phyloP scores from a whole-genome alignment of 2,329 filamentous ascomycete species.

The Exophiala oligosperma region DNA sequence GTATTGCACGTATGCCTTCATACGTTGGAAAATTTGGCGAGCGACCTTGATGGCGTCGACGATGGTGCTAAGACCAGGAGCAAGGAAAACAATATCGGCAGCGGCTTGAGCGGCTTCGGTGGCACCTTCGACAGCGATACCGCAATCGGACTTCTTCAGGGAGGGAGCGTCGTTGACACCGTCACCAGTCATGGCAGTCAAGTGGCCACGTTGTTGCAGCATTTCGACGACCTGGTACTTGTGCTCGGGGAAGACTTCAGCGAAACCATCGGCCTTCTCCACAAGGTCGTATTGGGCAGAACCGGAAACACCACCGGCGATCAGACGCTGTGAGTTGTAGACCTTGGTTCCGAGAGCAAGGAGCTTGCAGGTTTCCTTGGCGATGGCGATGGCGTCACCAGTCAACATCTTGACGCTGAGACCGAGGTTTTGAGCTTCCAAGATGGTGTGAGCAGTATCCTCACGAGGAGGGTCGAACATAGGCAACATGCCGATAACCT shows the following conservation, averaged over 20 bases:
- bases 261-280: conserved; percentile 72
- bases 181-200: conserved; percentile 76
- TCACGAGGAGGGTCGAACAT: conserved; percentile 80
- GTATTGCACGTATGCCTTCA: conserved; percentile 77
- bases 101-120: conserved; percentile 72
- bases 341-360: conserved; percentile 76
- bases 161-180: conserved; percentile 75
- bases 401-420: conserved; percentile 80
- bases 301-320: conserved; percentile 72
- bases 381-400: conserved; percentile 76
- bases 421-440: conserved; percentile 73
- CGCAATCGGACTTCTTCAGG: conserved; percentile 72
- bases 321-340: conserved; percentile 76
- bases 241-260: conserved; percentile 73
- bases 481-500: conserved; percentile 73
- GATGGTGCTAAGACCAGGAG: conserved; percentile 69
- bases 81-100: conserved; percentile 73
- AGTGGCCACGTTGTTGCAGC: conserved; percentile 70
- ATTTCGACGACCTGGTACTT: conserved; percentile 77
- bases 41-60: conserved; percentile 73
- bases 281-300: conserved; percentile 74
- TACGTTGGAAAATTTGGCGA: conserved; percentile 74
- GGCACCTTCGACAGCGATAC: conserved; percentile 71
- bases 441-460: conserved; percentile 75
- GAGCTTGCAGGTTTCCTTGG: conserved; percentile 82